phyloP scores from a whole-genome alignment of 805 yeast species.

The Cyberlindnera suaveolens region DNA sequence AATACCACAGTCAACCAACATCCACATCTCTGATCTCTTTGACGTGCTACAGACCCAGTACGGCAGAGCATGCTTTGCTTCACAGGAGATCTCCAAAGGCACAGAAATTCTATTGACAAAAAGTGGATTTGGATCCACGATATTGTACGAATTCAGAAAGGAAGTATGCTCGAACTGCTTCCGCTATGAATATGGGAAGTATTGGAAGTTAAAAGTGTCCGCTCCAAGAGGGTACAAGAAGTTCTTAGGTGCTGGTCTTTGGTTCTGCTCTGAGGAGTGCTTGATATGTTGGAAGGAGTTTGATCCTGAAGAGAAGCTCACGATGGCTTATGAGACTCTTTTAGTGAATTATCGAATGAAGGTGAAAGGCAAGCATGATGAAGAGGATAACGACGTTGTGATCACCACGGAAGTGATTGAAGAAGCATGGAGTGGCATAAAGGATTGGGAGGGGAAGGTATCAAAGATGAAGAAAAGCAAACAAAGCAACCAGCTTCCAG shows the following conservation, averaged over 20 bases:
- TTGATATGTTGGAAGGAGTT: slow-evolving; percentile 27
- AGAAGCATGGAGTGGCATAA: slow-evolving; percentile 33
- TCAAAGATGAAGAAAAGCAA: slow-evolving; percentile 31
- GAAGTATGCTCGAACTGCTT: slow-evolving; percentile 58
- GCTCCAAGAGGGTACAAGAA: slow-evolving; percentile 11
- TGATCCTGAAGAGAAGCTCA: slow-evolving; percentile 33
- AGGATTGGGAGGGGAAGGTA: slow-evolving; percentile 32
- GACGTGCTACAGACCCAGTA: slow-evolving; percentile 35
- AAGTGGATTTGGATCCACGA: slow-evolving; percentile 40
- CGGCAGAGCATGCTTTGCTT: slow-evolving; percentile 61
- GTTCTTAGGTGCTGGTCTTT: slow-evolving; percentile 36
- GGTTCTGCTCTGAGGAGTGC: slow-evolving; percentile 51
- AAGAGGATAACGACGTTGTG: slow-evolving; percentile 2
- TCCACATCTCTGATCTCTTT: slow-evolving; percentile 27
- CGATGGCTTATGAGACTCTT: slow-evolving; percentile 29
- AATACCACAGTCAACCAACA: slow-evolving; percentile 9
- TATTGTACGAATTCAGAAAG: slow-evolving; percentile 48
- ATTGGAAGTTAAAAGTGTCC: slow-evolving; percentile 35
- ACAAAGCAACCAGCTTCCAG: slow-evolving; percentile 31
- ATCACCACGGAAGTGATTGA: slow-evolving; percentile 19
- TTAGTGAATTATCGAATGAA: slow-evolving; percentile 16
- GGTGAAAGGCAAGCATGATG: slow-evolving; percentile 24
- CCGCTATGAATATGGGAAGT: slow-evolving; percentile 39
- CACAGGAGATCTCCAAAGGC: slow-evolving; percentile 31
- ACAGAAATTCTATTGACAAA: slow-evolving; percentile 34